Evolutionary conservation across 2,329 filamentous ascomycete genomes (phyloP), one percentile per base, ranked within the genome.

Genomic region (Aspergillus fischeri): DNA sequence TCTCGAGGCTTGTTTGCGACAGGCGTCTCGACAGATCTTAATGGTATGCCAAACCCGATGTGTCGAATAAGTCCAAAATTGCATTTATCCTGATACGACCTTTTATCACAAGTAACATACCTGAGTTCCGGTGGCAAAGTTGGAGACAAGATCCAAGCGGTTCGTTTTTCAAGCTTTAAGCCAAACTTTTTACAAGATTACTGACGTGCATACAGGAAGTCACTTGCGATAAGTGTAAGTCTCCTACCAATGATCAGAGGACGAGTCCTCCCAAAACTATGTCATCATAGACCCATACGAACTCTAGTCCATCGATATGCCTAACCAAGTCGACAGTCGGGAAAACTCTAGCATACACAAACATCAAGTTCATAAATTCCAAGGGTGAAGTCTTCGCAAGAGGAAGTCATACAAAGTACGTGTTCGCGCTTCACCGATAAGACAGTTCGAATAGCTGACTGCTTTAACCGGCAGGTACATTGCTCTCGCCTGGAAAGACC

Each of bases 331-430:
- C 9, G 25, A 38, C 56, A 85, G 83, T 88, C 65, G 86, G 86
- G 27, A 88, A 87, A 70, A 87, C 82, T 1, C 73, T 88, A 38
- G 85, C 85, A 6, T 88, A 80, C 65, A 88, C 86, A 0, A 82
- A 77, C 3, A 84, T 88, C 62, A 78, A 77, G 50, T 88, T 89
- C 69, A 78, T 74, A 57, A 87, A 88, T 62, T 73, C 68, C 17
- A 81, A 83, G 56, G 78, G 84, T 50, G 80, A 87, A 52, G 59
- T 87, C 8, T 81, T 88, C 54, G 86, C 86, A 2, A 76, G 86
- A 57, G 86, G 86, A 3, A 88, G 86, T 64, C 86, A 89, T 71
- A 88, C 86, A 2, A 89, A 89, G 78, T 85, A 68, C 66, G 75
- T 65, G 1, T 24, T 24, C 8, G 25, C n/a, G 17, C 27, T 20